phyloP scores from a whole-genome alignment of 2,329 filamentous ascomycete genomes.

The Xylariaceae sp. region DNA sequence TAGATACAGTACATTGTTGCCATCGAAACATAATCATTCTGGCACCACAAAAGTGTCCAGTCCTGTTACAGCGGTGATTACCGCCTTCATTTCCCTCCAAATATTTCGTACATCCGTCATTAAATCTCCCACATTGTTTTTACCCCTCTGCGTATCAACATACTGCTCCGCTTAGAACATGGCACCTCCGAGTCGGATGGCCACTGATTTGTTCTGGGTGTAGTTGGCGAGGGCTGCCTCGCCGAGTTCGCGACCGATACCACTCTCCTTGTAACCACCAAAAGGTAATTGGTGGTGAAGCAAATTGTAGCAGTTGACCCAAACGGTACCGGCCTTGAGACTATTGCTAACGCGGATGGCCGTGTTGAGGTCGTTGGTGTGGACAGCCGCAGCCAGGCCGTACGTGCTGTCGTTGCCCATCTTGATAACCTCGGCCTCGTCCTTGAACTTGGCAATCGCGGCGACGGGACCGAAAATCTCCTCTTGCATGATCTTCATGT shows the following conservation, averaged over 20 bases:
- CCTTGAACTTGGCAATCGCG: constrained; percentile 81
- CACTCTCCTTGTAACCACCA: constrained; percentile 73
- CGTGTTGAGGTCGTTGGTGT: constrained; percentile 79
- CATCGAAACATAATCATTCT: too few relatives aligned
- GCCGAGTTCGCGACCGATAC: constrained; percentile 73
- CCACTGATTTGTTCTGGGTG: constrained; percentile 64
- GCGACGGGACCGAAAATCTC: constrained; percentile 91
- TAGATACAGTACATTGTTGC: too few relatives aligned
- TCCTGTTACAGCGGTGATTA: too few relatives aligned
- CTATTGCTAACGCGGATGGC: constrained; percentile 74
- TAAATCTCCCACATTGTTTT: too few relatives aligned
- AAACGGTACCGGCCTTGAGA: constrained; percentile 66
- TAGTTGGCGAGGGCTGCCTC: constrained; percentile 65
- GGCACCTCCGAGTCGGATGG: constrained; percentile 48
- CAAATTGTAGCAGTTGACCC: constrained; percentile 64
- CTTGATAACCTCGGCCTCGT: constrained; percentile 71
- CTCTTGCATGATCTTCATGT: constrained; percentile 91
- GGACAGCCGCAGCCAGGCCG: constrained; percentile 78
- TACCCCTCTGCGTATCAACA: too few relatives aligned
- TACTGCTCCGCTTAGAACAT: constrained; percentile 36
- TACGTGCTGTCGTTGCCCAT: constrained; percentile 73
- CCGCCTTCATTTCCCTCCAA: too few relatives aligned
- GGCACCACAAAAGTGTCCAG: too few relatives aligned
- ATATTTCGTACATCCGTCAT: too few relatives aligned
- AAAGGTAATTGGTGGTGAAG: constrained; percentile 59